Evolutionary conservation across 345 rosid genomes (phyloP).

Genomic region (Salix brachista): DNA sequence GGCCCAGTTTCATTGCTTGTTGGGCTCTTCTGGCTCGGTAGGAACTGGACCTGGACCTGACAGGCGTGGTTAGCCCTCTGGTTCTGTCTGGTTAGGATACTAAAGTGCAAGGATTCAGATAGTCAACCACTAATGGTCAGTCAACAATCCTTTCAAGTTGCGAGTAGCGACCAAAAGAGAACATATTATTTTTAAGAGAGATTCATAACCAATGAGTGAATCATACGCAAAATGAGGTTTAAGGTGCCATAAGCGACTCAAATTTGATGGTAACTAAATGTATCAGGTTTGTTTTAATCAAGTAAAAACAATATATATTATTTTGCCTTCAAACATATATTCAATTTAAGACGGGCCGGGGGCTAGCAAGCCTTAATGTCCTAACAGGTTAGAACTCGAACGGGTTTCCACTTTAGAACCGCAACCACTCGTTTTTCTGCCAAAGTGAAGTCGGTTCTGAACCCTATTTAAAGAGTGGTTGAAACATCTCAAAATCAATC

Average conservation of each 20-base stretch:
- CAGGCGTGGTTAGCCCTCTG: background rate
- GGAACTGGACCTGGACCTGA: background rate
- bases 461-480: background rate
- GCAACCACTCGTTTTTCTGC: background rate
- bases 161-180: background rate
- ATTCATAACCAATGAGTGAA: background rate
- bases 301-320: too few relatives aligned
- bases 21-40: background rate
- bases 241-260: too few relatives aligned
- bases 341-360: too few relatives aligned
- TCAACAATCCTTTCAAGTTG: background rate
- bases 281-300: too few relatives aligned
- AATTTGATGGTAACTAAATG: too few relatives aligned
- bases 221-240: background rate
- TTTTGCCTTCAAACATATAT: too few relatives aligned
- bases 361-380: too few relatives aligned
- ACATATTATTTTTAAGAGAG: background rate
- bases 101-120: background rate
- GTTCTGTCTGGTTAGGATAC: background rate
- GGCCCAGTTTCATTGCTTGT: background rate
- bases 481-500: conserved; percentile 1
- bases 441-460: background rate
- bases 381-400: background rate
- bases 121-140: background rate
- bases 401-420: background rate